A percentile compares a stretch with the other conserved stretches of the same genome.
These are phyloP conservation scores for Pseudopyricularia javanii DNA, from an alignment of 2,329 filamentous ascomycete genomes.

Conservation along the genomic window DNA sequence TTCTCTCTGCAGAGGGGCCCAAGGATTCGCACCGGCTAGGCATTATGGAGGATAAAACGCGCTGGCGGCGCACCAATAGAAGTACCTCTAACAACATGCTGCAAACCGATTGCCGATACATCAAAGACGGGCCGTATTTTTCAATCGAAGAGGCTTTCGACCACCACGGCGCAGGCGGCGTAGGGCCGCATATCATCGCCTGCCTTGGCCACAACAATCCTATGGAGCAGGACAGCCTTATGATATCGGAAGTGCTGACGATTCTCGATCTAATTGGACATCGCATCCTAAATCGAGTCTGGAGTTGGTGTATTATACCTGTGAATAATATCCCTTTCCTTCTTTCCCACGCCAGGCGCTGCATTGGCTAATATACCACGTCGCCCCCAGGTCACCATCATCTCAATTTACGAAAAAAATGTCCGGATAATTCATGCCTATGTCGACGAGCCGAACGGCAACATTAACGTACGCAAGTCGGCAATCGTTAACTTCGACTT, in stretches of 20 bases:
- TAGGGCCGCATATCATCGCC: constrained; percentile 9
- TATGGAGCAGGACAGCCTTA: not conserved
- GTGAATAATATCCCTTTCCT: not conserved
- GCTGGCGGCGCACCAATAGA: not conserved
- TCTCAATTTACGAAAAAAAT: not conserved
- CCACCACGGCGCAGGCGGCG: too few relatives aligned
- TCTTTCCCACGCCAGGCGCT: not conserved
- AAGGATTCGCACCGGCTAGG: not conserved
- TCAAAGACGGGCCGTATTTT: too few relatives aligned
- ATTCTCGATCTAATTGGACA: not conserved
- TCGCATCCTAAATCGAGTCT: not conserved
- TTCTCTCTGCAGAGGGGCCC: not conserved
- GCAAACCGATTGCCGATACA: too few relatives aligned
- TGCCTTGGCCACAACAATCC: not conserved
- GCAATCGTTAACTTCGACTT: not conserved
- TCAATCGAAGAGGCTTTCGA: too few relatives aligned
- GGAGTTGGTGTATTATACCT: not conserved
- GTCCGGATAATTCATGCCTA: not conserved
- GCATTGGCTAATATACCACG: not conserved
- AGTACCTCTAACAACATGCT: not conserved
- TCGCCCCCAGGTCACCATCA: not conserved
- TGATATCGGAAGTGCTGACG: not conserved
- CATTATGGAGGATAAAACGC: not conserved
- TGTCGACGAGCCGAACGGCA: not conserved
- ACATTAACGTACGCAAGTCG: not conserved